Percentiles rank a stretch among this genome's conserved stretches.
Conservation (phyloP, 2,329 filamentous ascomycete genomes). For the Beauveria sp. region DNA sequence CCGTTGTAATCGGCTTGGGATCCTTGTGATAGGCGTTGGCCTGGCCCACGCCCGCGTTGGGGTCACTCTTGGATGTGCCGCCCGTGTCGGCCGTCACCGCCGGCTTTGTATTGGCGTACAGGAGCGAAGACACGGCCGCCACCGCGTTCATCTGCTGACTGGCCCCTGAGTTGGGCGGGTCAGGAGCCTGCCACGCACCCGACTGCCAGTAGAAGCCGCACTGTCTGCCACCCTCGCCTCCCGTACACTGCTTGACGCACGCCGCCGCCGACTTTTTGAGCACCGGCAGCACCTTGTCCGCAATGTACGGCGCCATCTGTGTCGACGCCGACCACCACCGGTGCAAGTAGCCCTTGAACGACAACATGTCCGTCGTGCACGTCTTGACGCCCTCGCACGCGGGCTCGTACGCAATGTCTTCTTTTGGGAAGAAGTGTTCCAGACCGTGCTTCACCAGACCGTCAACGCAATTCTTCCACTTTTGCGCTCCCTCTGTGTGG, state of each 20-base stretch:
- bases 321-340: slow-evolving; percentile 48
- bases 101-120: slow-evolving; percentile 33
- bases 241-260: slow-evolving; percentile 48
- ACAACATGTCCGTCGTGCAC: slow-evolving; percentile 57
- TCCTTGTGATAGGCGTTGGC: slow-evolving; percentile 27
- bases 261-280: slow-evolving; percentile 45
- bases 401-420: slow-evolving; percentile 51
- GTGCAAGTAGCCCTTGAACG: slow-evolving; percentile 55
- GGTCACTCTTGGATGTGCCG: slow-evolving; percentile 42
- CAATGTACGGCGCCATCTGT: slow-evolving; percentile 47
- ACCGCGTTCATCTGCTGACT: slow-evolving; percentile 55
- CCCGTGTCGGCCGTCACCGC: slow-evolving; percentile 41
- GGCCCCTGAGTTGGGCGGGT: slow-evolving; percentile 35
- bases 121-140: slow-evolving; percentile 44
- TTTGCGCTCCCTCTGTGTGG: slow-evolving; percentile 29
- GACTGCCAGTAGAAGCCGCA: slow-evolving; percentile 50
- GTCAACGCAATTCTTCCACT: slow-evolving; percentile 45
- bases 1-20: slow-evolving; percentile 31
- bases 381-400: slow-evolving; percentile 48
- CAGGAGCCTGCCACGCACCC: slow-evolving; percentile 41
- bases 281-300: slow-evolving; percentile 40
- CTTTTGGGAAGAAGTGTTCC: slow-evolving; percentile 41
- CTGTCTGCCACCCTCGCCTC: slow-evolving; percentile 36
- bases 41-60: slow-evolving; percentile 31
- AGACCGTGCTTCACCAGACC: slow-evolving; percentile 30